Conservation (phyloP, 148 eudicot genomes). For the Camellia sinensis region DNA sequence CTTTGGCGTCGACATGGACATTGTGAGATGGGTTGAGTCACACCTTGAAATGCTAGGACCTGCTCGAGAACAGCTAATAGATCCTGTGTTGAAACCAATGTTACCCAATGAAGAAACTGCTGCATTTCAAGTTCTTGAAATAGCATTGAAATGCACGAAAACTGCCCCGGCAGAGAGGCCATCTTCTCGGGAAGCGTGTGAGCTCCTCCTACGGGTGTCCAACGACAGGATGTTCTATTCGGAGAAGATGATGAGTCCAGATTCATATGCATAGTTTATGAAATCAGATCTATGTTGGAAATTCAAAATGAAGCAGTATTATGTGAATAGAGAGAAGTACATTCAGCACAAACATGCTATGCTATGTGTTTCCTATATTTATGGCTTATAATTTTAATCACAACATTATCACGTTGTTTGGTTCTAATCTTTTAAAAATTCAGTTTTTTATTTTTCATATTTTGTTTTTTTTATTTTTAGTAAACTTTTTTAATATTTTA, state of each 20-base stretch:
- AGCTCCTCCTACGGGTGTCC: constrained; percentile 54
- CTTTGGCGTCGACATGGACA: constrained; percentile 77
- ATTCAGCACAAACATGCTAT: no score
- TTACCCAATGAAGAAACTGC: constrained; percentile 51
- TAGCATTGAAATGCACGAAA: constrained; percentile 83
- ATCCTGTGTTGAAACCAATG: constrained; percentile 57
- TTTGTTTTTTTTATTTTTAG: no score
- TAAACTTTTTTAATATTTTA: no score
- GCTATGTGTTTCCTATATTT: no score
- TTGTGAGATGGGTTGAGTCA: constrained; percentile 89
- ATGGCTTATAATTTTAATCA: no score
- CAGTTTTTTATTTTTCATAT: no score
- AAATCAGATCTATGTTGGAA: not conserved
- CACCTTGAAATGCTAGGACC: constrained; percentile 49
- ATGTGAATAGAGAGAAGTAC: no score
- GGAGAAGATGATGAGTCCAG: constrained; percentile 37
- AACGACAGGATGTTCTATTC: constrained; percentile 43
- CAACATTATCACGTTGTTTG: no score
- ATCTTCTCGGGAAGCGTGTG: constrained; percentile 65
- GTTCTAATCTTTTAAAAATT: no score
- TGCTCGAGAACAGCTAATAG: constrained; percentile 51
- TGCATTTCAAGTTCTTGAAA: constrained; percentile 71
- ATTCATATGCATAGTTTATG: constrained; percentile 26
- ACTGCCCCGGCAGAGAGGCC: constrained; percentile 88
- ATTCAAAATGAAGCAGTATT: not conserved